phyloP scores from a whole-genome alignment of 768 basidiomycete genomes.

The Candolleomyces aberdarensis region DNA sequence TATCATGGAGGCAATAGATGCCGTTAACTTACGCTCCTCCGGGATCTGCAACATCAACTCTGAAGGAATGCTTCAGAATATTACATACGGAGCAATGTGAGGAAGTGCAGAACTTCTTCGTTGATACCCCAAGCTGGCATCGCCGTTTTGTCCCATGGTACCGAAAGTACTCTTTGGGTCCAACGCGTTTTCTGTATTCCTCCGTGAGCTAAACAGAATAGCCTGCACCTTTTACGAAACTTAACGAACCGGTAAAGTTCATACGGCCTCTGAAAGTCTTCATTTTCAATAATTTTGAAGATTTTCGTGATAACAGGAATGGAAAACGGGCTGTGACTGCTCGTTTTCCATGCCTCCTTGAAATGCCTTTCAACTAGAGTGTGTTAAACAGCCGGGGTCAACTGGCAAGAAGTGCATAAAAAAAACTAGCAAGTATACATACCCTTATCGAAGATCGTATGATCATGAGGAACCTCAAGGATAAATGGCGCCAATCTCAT shows the following conservation, averaged over 20 bases:
- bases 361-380: slow-evolving; percentile 15
- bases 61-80: background rate
- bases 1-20: background rate
- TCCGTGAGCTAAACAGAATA: background rate
- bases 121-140: background rate
- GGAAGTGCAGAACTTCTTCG: background rate
- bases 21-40: background rate
- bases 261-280: slow-evolving; percentile 14
- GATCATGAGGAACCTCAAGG: slow-evolving; percentile 15
- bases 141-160: background rate
- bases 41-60: background rate
- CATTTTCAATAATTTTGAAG: slow-evolving; percentile 28
- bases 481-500: slow-evolving; percentile 17
- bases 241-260: background rate
- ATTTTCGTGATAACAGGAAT: slow-evolving; percentile 19
- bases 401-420: background rate
- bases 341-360: slow-evolving; percentile 19
- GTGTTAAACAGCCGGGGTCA: no score
- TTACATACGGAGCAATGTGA: background rate
- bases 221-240: background rate
- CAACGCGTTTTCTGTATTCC: slow-evolving; percentile 15
- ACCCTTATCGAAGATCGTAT: slow-evolving; percentile 18
- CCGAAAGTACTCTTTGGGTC: slow-evolving; percentile 19
- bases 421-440: background rate
- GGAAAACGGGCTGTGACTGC: slow-evolving; percentile 7